Conservation (phyloP, 768 basidiomycete species). For the Neoboletus magnificus region DNA sequence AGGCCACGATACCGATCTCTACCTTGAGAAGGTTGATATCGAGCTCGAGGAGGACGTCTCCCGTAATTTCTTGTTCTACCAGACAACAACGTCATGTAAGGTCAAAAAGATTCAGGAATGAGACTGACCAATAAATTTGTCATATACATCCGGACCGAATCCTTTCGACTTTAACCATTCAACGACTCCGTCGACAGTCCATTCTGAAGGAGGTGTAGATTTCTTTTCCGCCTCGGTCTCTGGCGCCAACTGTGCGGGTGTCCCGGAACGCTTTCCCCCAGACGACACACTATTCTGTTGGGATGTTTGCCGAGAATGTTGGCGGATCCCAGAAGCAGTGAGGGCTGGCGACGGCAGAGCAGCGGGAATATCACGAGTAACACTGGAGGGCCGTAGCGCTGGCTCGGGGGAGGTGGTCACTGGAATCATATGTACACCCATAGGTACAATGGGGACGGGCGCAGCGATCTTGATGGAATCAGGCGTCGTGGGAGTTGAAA, state of each 20-base stretch:
- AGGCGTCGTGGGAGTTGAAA: constrained; percentile 28
- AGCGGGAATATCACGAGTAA: constrained; percentile 27
- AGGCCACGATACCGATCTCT: constrained; percentile 91
- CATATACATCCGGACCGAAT: constrained; percentile 78
- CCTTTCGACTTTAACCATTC: constrained; percentile 84
- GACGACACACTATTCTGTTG: constrained; percentile 43
- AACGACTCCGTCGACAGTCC: constrained; percentile 86
- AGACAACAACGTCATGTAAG: not conserved
- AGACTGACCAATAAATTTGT: constrained; percentile 78
- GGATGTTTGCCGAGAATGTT: constrained; percentile 32
- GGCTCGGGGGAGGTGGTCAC: constrained; percentile 23
- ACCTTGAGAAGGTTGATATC: constrained; percentile 87
- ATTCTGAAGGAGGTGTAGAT: constrained; percentile 58
- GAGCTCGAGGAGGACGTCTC: constrained; percentile 93
- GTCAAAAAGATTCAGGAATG: not conserved
- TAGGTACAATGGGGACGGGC: constrained; percentile 23
- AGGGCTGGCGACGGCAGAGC: constrained; percentile 32
- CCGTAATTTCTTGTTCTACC: constrained; percentile 96
- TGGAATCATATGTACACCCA: constrained; percentile 20
- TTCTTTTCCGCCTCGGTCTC: constrained; percentile 28
- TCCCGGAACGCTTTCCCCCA: constrained; percentile 20
- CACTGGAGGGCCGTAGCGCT: constrained; percentile 16
- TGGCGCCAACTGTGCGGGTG: constrained; percentile 17
- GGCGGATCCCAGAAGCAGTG: constrained; percentile 20
- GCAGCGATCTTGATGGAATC: constrained; percentile 21